Conservation (phyloP, 139 green algal species). For the Chlamydomonas applanata region DNA sequence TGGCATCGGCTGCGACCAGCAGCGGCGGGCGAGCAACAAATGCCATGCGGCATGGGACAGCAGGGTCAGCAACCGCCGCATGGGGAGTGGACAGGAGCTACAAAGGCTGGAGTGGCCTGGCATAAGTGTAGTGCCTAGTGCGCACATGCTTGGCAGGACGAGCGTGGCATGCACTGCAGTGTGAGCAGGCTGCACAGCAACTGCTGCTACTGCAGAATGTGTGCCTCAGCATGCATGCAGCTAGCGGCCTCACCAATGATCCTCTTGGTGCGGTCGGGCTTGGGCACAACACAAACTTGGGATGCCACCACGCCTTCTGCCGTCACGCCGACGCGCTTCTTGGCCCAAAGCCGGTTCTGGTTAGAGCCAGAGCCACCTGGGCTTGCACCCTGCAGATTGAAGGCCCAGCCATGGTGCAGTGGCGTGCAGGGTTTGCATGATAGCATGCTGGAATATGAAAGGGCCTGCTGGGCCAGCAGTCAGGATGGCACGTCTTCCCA, state of each 20-base stretch:
- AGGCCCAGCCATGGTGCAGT: no score
- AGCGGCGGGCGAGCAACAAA: neutral
- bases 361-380: neutral
- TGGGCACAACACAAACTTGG: conserved; percentile 26
- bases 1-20: conserved; percentile 48
- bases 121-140: no score
- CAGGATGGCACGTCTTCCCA: no score
- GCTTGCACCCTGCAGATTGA: neutral
- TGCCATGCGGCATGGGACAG: neutral
- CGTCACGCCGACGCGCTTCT: conserved; percentile 26
- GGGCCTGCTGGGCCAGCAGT: no score
- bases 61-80: neutral
- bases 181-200: no score
- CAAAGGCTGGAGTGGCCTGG: neutral
- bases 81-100: no score
- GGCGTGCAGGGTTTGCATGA: no score
- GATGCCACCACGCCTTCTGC: conserved; percentile 18
- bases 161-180: no score
- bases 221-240: neutral
- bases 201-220: no score
- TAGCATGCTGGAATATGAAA: no score
- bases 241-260: conserved; percentile 19
- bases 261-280: conserved; percentile 23
- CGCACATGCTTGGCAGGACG: no score
- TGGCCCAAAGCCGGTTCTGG: conserved; percentile 17